phyloP scores from a whole-genome alignment of 352 stramenopile species.

The Achlya hypogyna region DNA sequence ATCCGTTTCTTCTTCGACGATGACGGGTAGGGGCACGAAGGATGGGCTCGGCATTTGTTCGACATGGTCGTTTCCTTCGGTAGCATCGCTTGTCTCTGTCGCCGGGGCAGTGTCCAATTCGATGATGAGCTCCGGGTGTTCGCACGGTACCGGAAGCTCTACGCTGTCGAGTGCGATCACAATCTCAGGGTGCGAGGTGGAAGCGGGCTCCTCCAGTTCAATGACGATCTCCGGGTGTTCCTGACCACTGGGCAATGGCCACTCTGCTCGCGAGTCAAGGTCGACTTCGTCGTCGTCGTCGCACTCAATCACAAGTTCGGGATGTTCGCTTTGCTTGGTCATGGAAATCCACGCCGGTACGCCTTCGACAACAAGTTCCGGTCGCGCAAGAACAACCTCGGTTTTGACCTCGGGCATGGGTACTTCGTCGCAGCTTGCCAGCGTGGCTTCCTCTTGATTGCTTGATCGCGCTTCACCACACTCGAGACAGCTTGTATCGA shows the following conservation, averaged over 20 bases:
- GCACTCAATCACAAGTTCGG: background rate
- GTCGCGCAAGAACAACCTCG: background rate
- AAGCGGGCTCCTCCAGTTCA: background rate
- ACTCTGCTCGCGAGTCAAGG: background rate
- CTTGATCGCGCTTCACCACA: constrained; percentile 1
- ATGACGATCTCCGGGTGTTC: background rate
- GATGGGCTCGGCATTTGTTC: background rate
- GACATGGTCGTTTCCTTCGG: background rate
- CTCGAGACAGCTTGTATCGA: constrained; percentile 6
- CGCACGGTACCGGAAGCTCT: background rate
- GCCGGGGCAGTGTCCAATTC: background rate
- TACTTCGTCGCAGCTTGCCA: background rate
- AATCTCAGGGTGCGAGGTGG: background rate
- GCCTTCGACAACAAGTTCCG: constrained; percentile 8
- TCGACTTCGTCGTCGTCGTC: background rate
- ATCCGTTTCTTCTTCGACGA: background rate
- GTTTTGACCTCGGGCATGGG: background rate
- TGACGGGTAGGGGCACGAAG: background rate
- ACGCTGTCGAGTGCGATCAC: background rate
- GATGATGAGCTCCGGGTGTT: background rate
- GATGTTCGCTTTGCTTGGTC: background rate
- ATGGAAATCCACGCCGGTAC: constrained; percentile 6
- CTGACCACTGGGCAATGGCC: background rate
- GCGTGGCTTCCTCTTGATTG: constrained; percentile 2
- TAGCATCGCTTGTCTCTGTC: background rate